Conservation (phyloP, 2,329 filamentous ascomycete species). For the Huntiella decipiens region DNA sequence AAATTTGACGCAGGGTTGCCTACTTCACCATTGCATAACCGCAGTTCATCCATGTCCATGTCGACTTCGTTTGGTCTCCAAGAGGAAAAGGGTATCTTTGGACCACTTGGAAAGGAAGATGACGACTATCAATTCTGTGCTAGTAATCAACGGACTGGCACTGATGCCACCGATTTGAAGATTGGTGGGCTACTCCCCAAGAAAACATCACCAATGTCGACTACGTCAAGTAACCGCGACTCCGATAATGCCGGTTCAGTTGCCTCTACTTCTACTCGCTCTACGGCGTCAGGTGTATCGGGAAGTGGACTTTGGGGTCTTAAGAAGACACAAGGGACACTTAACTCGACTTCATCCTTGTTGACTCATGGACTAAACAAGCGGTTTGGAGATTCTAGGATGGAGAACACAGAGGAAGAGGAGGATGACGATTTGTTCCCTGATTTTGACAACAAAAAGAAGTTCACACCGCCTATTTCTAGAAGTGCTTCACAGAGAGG, state of each 20-base stretch:
- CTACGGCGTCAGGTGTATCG: constrained; percentile 19
- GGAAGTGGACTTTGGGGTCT: constrained; percentile 31
- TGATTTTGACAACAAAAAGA: constrained; percentile 28
- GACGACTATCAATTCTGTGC: constrained; percentile 13
- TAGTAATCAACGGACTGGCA: not conserved
- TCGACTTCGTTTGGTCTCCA: constrained; percentile 11
- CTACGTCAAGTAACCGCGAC: constrained; percentile 1
- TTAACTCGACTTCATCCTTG: too few species aligned
- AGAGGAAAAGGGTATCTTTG: constrained; percentile 14
- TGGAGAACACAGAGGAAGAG: constrained; percentile 20
- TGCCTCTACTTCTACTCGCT: constrained; percentile 12
- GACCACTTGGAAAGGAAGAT: constrained; percentile 10
- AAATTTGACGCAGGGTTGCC: constrained; percentile 10
- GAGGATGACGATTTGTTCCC: constrained; percentile 34
- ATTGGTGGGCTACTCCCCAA: too few species aligned
- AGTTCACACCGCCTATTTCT: constrained; percentile 9
- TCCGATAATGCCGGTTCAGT: constrained; percentile 12
- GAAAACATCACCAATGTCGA: constrained; percentile 5
- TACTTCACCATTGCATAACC: constrained; percentile 15
- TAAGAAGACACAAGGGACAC: not conserved
- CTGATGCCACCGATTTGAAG: too few species aligned
- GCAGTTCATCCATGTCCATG: constrained; percentile 25
- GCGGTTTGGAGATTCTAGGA: too few species aligned
- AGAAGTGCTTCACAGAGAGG: constrained; percentile 7
- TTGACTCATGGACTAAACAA: too few species aligned